A percentile compares a stretch with the other conserved stretches of the same genome.
Evolutionary conservation across 768 basidiomycete species (phyloP).

Genomic region (Strobilomyces confusus): DNA sequence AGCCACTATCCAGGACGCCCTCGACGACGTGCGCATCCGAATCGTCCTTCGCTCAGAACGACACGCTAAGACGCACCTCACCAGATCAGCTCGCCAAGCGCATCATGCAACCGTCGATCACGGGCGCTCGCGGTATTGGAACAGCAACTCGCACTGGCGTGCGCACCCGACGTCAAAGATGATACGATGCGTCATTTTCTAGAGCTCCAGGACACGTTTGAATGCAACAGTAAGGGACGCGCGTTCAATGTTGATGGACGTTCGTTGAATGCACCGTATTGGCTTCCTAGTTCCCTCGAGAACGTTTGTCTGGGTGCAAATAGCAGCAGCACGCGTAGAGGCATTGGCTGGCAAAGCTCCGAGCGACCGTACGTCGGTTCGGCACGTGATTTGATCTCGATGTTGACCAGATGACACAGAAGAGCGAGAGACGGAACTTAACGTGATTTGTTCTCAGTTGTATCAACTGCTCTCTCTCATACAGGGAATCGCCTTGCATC

Average conservation of each 20-base stretch:
- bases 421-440: slow-evolving; percentile 46
- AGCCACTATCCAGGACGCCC: slow-evolving; percentile 50
- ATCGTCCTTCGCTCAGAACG: neutral
- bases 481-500: slow-evolving; percentile 73
- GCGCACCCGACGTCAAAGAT: slow-evolving; percentile 39
- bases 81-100: slow-evolving; percentile 63
- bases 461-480: slow-evolving; percentile 60
- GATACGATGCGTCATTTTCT: slow-evolving; percentile 53
- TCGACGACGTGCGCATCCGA: slow-evolving; percentile 58
- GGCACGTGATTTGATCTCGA: neutral
- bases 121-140: slow-evolving; percentile 56
- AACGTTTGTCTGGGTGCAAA: slow-evolving; percentile 58
- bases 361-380: slow-evolving; percentile 37
- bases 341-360: slow-evolving; percentile 41
- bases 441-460: slow-evolving; percentile 48
- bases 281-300: slow-evolving; percentile 58
- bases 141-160: slow-evolving; percentile 48
- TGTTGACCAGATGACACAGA: slow-evolving; percentile 24
- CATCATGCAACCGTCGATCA: slow-evolving; percentile 47
- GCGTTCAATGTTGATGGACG: neutral
- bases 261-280: slow-evolving; percentile 4
- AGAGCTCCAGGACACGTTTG: slow-evolving; percentile 72
- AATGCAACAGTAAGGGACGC: slow-evolving; percentile 67
- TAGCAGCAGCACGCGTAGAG: slow-evolving; percentile 50
- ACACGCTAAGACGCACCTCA: slow-evolving; percentile 12